Base-by-base conservation (phyloP, 306 rosid species). In the Rosa chinensis region DNA sequence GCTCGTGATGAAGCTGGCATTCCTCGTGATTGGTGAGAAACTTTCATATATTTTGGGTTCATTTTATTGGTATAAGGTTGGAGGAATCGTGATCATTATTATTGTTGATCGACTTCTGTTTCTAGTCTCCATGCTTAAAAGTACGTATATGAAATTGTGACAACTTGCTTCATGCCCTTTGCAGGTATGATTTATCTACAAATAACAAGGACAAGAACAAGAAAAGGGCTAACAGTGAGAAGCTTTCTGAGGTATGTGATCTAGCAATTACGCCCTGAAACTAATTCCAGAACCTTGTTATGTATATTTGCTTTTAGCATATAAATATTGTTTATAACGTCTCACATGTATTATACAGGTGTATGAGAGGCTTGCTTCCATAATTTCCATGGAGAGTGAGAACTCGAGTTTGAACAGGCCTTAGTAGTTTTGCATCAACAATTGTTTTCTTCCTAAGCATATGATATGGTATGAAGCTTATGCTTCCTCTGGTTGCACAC, bases 1-100 rank as follows among this genome's bases (percentile, higher is more conserved):
- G 99, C 97, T 83, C 93, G 97, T 72, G 94, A 87, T 2, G 87
- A 91, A 84, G 99, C 99, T 55, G 99, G 99, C 82, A 87, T 92
- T 86, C 99, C 99, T 49, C 97, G 97, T 83, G 90, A 94, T 77
- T 94, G 99, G 99, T 94, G 79, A 77, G 88, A 72, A 78, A 52
- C 42, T 47, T 79, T 25, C 43, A 42, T 39, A 43, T 10, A 25
- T 70, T 23, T n/a, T 50, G 55, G 61, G 10, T 74, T 74, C 67
- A 18, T 70, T 66, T 81, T 75, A 50, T 17, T 77, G 42, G 49
- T 37, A 50, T 47, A 21, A 35, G 44, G 13, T 55, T 14, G 64
- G 68, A 56, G 25, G 63, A 62, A 23, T n/a, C 66, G 23, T 5
- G 35, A 18, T 3, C 18, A 25, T 35, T 5, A 6, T 63, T n/a